phyloP scores from a whole-genome alignment of 495 filamentous ascomycete genomes.

The Gamarada debralockiae region DNA sequence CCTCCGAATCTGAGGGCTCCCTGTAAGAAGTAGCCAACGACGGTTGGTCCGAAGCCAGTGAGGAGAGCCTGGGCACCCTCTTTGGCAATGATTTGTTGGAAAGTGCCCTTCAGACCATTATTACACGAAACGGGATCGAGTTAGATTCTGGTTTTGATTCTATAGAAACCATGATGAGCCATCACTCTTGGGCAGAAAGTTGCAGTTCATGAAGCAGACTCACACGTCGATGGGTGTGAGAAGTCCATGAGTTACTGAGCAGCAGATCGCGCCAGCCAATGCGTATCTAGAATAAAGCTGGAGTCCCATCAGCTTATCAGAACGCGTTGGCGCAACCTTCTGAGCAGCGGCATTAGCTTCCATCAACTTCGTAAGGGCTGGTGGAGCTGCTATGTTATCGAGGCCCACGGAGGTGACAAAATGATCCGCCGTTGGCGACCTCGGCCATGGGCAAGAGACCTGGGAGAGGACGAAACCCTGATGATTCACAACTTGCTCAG shows the following conservation, averaged over 20 bases:
- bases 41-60: constrained; percentile 83
- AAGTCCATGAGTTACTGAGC: constrained; percentile 77
- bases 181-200: too few relatives aligned
- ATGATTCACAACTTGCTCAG: too few relatives aligned
- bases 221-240: constrained; percentile 88
- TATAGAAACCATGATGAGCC: constrained; percentile 39
- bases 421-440: too few relatives aligned
- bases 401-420: too few relatives aligned
- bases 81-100: constrained; percentile 75
- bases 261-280: constrained; percentile 80
- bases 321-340: too few relatives aligned
- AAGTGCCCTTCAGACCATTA: constrained; percentile 80
- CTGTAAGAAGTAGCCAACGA: constrained; percentile 91
- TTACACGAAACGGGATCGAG: constrained; percentile 89
- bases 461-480: too few relatives aligned
- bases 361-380: too few relatives aligned
- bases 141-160: constrained; percentile 94
- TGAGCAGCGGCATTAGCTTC: too few relatives aligned
- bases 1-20: constrained; percentile 94
- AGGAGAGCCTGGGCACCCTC: constrained; percentile 87
- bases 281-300: constrained; percentile 57
- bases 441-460: too few relatives aligned
- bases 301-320: too few relatives aligned
- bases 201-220: too few relatives aligned
- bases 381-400: too few relatives aligned